Evolutionary conservation across 495 filamentous ascomycete genomes (phyloP).

Genomic region (Eremomyces bilateralis): DNA sequence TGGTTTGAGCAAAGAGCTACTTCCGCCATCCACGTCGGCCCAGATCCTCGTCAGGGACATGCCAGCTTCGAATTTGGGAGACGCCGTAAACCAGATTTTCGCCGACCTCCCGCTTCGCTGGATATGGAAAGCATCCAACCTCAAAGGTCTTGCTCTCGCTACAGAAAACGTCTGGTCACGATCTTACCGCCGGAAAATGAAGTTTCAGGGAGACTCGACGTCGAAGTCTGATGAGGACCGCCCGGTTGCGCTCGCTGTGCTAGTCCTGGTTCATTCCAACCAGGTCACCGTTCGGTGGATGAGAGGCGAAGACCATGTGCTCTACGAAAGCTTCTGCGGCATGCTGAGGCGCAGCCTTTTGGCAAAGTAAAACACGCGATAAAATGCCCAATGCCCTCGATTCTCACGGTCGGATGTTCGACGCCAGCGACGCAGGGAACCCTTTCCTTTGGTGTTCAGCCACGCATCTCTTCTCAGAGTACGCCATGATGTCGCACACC

Average conservation of each 20-base stretch:
- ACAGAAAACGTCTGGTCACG: slow-evolving; percentile 52
- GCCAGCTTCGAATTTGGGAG: slow-evolving; percentile 14
- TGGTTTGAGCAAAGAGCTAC: slow-evolving; percentile 34
- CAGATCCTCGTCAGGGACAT: slow-evolving; percentile 21
- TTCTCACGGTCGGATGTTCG: too few relatives aligned
- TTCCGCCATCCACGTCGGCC: slow-evolving; percentile 35
- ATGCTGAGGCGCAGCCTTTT: slow-evolving; percentile 49
- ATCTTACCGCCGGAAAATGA: slow-evolving; percentile 32
- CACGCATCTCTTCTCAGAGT: too few relatives aligned
- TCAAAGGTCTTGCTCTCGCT: slow-evolving; percentile 33
- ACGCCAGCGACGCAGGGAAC: too few relatives aligned
- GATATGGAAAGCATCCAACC: slow-evolving; percentile 24
- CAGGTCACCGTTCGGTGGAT: slow-evolving; percentile 44
- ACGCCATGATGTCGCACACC: too few relatives aligned
- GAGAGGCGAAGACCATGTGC: slow-evolving; percentile 44
- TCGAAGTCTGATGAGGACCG: slow-evolving; percentile 15
- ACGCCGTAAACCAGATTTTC: slow-evolving; percentile 22
- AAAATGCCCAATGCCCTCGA: too few relatives aligned
- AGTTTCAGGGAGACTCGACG: slow-evolving; percentile 11
- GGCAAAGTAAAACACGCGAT: too few relatives aligned
- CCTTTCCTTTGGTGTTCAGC: too few relatives aligned
- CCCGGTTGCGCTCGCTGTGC: slow-evolving; percentile 25
- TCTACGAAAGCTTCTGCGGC: slow-evolving; percentile 81
- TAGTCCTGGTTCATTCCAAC: slow-evolving; percentile 15
- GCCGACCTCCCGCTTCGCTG: slow-evolving; percentile 27